Evolutionary conservation across 2,329 filamentous ascomycete species (phyloP).

Genomic region (Ophiocordyceps camponoti-floridani): DNA sequence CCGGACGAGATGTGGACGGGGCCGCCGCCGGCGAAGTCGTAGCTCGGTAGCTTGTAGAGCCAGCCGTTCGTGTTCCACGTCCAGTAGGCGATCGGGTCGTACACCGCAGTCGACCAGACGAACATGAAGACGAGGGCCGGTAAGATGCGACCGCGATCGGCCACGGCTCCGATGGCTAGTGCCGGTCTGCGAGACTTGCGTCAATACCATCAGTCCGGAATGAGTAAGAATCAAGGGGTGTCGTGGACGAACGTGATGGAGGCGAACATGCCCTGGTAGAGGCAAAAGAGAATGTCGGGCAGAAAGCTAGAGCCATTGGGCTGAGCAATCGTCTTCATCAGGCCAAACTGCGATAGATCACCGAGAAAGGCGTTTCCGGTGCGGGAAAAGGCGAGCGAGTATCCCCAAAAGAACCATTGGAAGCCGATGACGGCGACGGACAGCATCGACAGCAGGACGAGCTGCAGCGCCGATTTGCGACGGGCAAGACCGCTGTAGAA

Average conservation of each 20-base stretch:
- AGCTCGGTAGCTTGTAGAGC: conserved; percentile 48
- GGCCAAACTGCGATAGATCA: conserved; percentile 63
- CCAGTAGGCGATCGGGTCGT: conserved; percentile 59
- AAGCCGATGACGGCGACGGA: conserved; percentile 64
- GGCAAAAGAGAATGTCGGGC: conserved; percentile 67
- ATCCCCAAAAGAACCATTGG: conserved; percentile 96
- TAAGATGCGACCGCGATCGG: conserved; percentile 42
- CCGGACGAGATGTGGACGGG: conserved; percentile 61
- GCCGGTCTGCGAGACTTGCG: conserved; percentile 21
- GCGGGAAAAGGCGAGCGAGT: conserved; percentile 71
- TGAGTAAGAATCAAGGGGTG: no score
- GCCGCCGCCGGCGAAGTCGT: conserved; percentile 60
- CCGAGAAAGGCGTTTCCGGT: conserved; percentile 63
- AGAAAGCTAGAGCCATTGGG: conserved; percentile 56
- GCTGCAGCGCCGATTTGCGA: conserved; percentile 71
- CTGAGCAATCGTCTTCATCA: conserved; percentile 57
- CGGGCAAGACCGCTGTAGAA: conserved; percentile 86
- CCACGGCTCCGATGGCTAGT: conserved; percentile 40
- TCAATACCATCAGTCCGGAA: no score
- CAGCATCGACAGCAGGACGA: conserved; percentile 76
- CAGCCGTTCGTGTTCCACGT: conserved; percentile 62
- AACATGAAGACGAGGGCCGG: conserved; percentile 50
- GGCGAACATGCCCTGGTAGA: conserved; percentile 84
- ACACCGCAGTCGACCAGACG: conserved; percentile 53
- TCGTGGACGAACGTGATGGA: conserved; percentile 54